phyloP scores from a whole-genome alignment of 768 basidiomycete genomes.

The Mycena olivaceomarginata region DNA sequence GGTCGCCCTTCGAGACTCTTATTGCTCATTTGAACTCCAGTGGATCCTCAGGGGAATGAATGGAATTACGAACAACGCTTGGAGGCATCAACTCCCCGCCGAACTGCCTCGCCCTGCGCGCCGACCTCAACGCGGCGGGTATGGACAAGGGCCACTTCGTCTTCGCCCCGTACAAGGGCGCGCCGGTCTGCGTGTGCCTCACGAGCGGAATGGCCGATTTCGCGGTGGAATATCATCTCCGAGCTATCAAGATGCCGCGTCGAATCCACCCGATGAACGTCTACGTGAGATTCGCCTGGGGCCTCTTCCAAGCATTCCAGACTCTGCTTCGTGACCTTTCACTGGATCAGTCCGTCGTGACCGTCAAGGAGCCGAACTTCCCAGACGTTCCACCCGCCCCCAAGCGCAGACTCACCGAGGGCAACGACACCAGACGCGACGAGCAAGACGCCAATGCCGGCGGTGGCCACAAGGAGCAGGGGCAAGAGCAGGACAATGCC shows the following conservation, averaged over 20 bases:
- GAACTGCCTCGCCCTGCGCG: conserved; percentile 34
- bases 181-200: conserved; percentile 25
- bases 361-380: not conserved
- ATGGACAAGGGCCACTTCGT: conserved; percentile 30
- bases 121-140: conserved; percentile 14
- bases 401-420: not conserved
- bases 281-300: conserved; percentile 34
- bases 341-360: too few species aligned
- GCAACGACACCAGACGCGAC: not conserved
- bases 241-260: not conserved
- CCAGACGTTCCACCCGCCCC: not conserved
- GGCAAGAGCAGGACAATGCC: not conserved
- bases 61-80: not conserved
- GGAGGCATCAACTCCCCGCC: not conserved
- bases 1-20: not conserved
- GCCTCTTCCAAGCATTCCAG: not conserved
- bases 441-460: not conserved
- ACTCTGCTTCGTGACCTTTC: not conserved
- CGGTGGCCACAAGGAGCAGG: not conserved
- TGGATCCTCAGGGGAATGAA: conserved; percentile 11
- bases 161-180: conserved; percentile 20
- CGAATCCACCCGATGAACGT: conserved; percentile 25
- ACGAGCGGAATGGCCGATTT: conserved; percentile 3
- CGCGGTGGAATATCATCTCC: conserved; percentile 32
- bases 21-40: conserved; percentile 24